Evolutionary conservation across 2,329 filamentous ascomycete species (phyloP), one percentile per base, ranked within the genome.

Genomic region (Colletotrichum limetticola): DNA sequence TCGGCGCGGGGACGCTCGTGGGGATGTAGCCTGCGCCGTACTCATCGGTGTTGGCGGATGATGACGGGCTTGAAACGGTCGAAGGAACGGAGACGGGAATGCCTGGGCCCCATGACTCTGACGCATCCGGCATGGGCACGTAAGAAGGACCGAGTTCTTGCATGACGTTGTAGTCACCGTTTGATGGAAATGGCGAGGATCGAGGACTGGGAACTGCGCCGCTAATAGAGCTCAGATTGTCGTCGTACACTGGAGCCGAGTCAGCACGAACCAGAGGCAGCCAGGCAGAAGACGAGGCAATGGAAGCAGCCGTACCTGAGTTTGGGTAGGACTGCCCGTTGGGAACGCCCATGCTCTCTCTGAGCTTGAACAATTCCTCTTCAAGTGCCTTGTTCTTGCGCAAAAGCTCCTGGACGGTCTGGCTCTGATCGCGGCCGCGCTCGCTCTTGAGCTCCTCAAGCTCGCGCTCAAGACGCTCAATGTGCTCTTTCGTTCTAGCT

Each of bases 401-500:
- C 58, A 88, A 80, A 57, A 90, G 81, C 56, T 87, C 85, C 77
- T 88, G 86, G 69, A 89, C 82, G n/a, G 85, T 85, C 75, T 86
- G 83, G n/a, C 84, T 85, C 73, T 86, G 83, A 76, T 89, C 86
- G 62, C 85, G 83, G 78, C 80, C 83, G 62, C 87, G 84, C 69
- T 82, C 82, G 79, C 83, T 85, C 74, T 87, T 86, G 75, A 97
- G 88, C 75, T 96, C 93, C 68, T 91, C 89, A 74, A 97, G 92
- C 77, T 93, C 91, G 75, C 87, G 87, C 84, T 97, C 94, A 63
- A 97, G 86, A 26, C 86, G 86, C 79, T 97, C 94, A 78, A 97
- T 97, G 81, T 95, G 93, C 79, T 93, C 91, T 85, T 95, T 96
- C 52, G 95, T 97, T 77, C 95, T 90, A 81, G 95, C 94, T 62